Base-by-base conservation (phyloP, 805 yeast species). In the Cyberlindnera suaveolens region DNA sequence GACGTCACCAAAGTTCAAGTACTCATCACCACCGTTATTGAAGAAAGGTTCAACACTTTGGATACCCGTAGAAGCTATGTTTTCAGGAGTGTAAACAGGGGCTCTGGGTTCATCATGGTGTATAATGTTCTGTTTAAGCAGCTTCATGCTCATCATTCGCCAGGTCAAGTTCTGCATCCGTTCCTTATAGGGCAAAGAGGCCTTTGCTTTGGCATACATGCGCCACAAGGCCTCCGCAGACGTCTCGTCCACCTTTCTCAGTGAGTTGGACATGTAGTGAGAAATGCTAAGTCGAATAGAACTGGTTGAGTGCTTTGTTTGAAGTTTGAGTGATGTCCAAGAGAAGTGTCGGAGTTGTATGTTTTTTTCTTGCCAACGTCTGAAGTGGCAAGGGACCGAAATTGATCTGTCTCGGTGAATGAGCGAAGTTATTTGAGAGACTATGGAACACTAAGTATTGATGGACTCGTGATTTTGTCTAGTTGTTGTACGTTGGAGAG, bases 141-240 rank as follows among this genome's bases (percentile, higher is more conserved):
- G 46, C 49, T 58, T 72, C 51, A 82, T 67, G 36, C 72, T 77
- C 90, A 88, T 82, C 78, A 88, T 74, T 46, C 96, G 67, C 96
- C 96, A 88, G 9, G 95, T 80, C 42, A 88, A 63, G 58, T 89
- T 89, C 56, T 85, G 87, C 80, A 89, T 83, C 40, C 96, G 68
- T 23, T 78, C 74, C 43, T 76, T 74, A 60, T 85, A 80, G 1
- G 96, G 95, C 34, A 89, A 64, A 11, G 82, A 71, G 10, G 85
- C 80, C 50, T 77, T 78, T 14, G 95, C 95, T 50, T 75, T 76
- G 40, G 82, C 71, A 63, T 89, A 89, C 82, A 89, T 75, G 56
- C 79, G 79, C 96, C 96, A 89, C 18, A 87, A 63, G 5, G 78
- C 71, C 32, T 74, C 70, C 7, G 77, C 70, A 13, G 74, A 64